Percentiles rank a stretch among this genome's conserved stretches.
Conservation (phyloP, 306 rosid genomes). For the Bauhinia variegata region DNA sequence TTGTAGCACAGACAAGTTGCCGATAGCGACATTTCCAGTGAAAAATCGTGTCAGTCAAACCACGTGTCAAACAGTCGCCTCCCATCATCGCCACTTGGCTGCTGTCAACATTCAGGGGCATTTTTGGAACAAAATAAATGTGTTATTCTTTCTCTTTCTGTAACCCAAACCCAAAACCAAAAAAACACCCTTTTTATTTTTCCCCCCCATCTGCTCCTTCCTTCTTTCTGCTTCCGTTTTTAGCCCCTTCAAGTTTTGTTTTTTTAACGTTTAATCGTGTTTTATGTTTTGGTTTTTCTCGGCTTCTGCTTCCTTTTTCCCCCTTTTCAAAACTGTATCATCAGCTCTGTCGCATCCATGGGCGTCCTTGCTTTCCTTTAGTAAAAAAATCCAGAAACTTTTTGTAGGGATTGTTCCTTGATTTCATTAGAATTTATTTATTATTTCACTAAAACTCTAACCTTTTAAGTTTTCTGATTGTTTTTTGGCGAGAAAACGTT, state of each 20-base stretch:
- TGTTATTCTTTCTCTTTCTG: not conserved
- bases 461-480: not conserved
- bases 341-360: not conserved
- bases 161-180: not conserved
- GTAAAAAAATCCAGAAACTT: not conserved
- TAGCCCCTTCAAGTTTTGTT: not conserved
- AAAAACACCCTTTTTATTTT: not conserved
- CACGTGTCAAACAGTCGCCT: conserved; percentile 56
- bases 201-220: too few relatives aligned
- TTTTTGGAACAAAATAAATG: conserved; percentile 37
- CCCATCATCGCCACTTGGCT: conserved; percentile 53
- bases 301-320: conserved; percentile 7
- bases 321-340: not conserved
- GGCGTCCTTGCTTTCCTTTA: conserved; percentile 7
- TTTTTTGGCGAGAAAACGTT: not conserved
- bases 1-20: conserved; percentile 38
- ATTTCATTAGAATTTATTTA: conserved; percentile 18
- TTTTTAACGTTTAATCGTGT: not conserved
- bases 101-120: conserved; percentile 45
- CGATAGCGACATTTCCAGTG: conserved; percentile 42
- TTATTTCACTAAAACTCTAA: conserved; percentile 2
- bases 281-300: not conserved
- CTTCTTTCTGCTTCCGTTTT: not conserved
- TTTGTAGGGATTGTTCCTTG: conserved; percentile 28
- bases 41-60: conserved; percentile 39